Percentiles rank a stretch among this genome's conserved stretches.
These are phyloP conservation scores for Amaranthus cruentus DNA, from an alignment of 148 eudicot genomes.

Conservation along the genomic window DNA sequence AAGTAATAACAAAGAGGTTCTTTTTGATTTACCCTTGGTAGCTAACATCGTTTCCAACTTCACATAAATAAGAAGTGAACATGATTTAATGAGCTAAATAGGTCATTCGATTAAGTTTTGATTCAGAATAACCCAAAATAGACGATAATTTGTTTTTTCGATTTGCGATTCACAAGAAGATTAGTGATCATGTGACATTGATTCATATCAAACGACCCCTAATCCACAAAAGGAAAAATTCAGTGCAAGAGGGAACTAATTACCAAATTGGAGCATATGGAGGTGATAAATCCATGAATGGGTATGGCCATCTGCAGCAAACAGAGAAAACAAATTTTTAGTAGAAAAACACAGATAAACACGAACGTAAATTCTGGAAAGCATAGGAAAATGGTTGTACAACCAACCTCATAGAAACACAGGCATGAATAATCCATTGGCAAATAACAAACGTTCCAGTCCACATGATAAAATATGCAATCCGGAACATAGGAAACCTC, in stretches of 20 bases:
- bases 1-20: no score
- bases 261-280: conserved; percentile 81
- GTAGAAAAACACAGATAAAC: not conserved
- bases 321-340: not conserved
- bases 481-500: conserved; percentile 76
- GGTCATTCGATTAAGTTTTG: no score
- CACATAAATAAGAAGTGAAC: no score
- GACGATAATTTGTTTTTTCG: no score
- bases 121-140: no score
- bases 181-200: no score
- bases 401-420: conserved; percentile 48
- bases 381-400: not conserved
- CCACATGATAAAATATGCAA: conserved; percentile 67
- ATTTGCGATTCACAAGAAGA: no score
- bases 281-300: conserved; percentile 75
- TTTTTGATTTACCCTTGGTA: no score
- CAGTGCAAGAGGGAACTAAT: conserved; percentile 3
- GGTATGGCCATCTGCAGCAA: conserved; percentile 81
- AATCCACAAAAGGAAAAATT: not conserved
- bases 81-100: no score
- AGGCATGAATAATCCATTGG: conserved; percentile 87
- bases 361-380: not conserved
- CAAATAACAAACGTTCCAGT: conserved; percentile 53
- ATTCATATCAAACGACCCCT: not conserved
- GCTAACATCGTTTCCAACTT: no score